Evolutionary conservation across 1,139 yeast genomes (phyloP).

Genomic region (Debaryomyces coudertii): DNA sequence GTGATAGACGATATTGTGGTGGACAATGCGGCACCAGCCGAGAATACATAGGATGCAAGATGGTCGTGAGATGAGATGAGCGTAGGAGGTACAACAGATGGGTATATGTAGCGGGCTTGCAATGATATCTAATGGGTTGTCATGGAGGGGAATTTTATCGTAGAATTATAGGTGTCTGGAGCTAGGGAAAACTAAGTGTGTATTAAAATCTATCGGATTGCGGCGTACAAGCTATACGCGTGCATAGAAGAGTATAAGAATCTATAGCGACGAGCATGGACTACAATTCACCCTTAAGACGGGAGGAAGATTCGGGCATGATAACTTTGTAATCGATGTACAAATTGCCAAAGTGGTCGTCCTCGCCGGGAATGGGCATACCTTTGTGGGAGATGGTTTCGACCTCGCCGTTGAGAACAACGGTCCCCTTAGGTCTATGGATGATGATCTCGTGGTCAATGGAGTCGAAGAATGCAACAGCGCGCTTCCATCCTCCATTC

Average conservation of each 20-base stretch:
- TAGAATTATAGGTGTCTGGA: too few relatives aligned
- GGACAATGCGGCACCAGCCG: not conserved
- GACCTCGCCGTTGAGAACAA: conserved; percentile 66
- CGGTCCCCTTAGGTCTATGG: conserved; percentile 51
- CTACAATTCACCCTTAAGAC: conserved; percentile 28
- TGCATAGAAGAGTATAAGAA: too few relatives aligned
- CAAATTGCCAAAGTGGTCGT: conserved; percentile 72
- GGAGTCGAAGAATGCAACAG: conserved; percentile 65
- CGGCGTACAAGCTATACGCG: too few relatives aligned
- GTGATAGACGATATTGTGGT: not conserved
- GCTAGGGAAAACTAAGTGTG: too few relatives aligned
- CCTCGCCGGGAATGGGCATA: conserved; percentile 66
- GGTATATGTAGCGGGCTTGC: too few relatives aligned
- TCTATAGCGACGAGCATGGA: not conserved
- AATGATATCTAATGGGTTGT: too few relatives aligned
- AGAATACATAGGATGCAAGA: not conserved
- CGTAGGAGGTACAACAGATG: too few relatives aligned
- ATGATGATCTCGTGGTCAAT: conserved; percentile 52
- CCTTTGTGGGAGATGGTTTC: conserved; percentile 77
- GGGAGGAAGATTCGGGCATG: conserved; percentile 33
- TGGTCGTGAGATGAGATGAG: too few relatives aligned
- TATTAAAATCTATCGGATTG: too few relatives aligned
- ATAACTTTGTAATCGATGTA: conserved; percentile 70
- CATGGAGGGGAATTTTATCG: too few relatives aligned
- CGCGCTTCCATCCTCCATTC: conserved; percentile 78